These are phyloP conservation scores for Mycosarcoma maydis DNA, from an alignment of 1,284 basidiomycete species.

Conservation along the genomic window DNA sequence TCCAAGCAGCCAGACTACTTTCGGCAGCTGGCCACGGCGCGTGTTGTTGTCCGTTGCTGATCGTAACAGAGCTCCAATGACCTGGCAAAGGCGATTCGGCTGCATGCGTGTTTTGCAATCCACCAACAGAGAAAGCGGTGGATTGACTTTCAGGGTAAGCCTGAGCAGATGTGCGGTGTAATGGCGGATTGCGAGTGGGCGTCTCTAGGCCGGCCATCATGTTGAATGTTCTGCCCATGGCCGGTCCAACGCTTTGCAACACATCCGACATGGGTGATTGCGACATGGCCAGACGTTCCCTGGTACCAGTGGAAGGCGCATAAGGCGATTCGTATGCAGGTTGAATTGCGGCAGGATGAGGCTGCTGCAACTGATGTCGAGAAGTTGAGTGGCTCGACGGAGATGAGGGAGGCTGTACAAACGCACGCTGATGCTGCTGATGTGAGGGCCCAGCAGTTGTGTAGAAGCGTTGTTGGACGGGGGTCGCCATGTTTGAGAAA, in stretches of 20 bases:
- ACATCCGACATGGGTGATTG: constrained; percentile 38
- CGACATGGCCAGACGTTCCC: constrained; percentile 31
- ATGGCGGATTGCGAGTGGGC: constrained; percentile 20
- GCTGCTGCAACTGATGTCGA: constrained; percentile 10
- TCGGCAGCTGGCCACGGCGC: constrained; percentile 8
- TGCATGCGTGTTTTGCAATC: not conserved
- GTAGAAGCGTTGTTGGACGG: constrained; percentile 7
- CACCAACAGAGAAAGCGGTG: not conserved
- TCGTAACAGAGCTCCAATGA: constrained; percentile 1
- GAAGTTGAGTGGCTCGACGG: constrained; percentile 13
- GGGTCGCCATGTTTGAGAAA: not conserved
- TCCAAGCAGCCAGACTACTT: constrained; percentile 16
- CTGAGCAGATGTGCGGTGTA: constrained; percentile 16
- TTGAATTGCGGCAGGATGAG: constrained; percentile 4
- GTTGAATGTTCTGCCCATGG: constrained; percentile 26
- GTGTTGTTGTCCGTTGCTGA: constrained; percentile 4
- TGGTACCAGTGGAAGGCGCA: constrained; percentile 19
- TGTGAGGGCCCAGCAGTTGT: constrained; percentile 9
- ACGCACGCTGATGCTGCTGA: constrained; percentile 10
- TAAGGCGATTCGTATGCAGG: constrained; percentile 23
- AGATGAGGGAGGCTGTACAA: constrained; percentile 4
- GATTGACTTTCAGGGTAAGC: not conserved
- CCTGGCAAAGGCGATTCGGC: not conserved
- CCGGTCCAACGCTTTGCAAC: constrained; percentile 21
- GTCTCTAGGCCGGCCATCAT: constrained; percentile 38